Evolutionary conservation across 2,329 filamentous ascomycete species (phyloP), one percentile per base, ranked within the genome.

Genomic region (Monascus ruber): DNA sequence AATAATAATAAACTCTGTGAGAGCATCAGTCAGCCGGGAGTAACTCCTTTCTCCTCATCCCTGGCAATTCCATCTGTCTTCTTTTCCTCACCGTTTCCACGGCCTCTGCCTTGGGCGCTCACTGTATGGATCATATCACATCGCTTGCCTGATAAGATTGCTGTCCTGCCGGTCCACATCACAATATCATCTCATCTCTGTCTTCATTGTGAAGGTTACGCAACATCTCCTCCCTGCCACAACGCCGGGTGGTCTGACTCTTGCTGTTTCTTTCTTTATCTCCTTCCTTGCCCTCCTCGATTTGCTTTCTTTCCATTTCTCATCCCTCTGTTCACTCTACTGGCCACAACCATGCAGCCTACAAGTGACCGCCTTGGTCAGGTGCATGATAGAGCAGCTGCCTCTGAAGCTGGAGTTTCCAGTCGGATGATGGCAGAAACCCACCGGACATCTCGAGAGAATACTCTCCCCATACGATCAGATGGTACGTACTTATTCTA

Each of bases 351-450:
- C 17, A 65, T 66, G 63, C 62, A 65, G 47, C 59, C 62, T 41
- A 60, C 56, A 41, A 57, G 54, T 51, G 59, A 64, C 49, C 50
- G 56, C 9, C 49, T 57, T n/a, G 52, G 57, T 54, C 58, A 60
- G 50, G 55, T 54, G 51, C 59, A 48, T 34, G 47, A 50, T 17
- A 42, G 31, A 31, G 36, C 37, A 9, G 39, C 17, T 17, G 17
- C 17, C 17, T 17, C 45, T 32, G 54, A 59, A 40, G 47, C 52
- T 41, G 55, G 52, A 47, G 43, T 50, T 37, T 42, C 49, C 45
- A 48, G 49, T 46, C 56, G 54, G 51, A 49, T 58, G 54, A 57
- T 56, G 47, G 55, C 57, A 47, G 60, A 60, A 47, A 47, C 43
- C 44, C 41, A 47, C 49, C 54, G 56, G 47, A 42, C 48, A 49